Percentiles rank a stretch among this genome's conserved stretches.
phyloP scores from a whole-genome alignment of 192 early-diverging fungal genomes.

The Lobosporangium transversale region DNA sequence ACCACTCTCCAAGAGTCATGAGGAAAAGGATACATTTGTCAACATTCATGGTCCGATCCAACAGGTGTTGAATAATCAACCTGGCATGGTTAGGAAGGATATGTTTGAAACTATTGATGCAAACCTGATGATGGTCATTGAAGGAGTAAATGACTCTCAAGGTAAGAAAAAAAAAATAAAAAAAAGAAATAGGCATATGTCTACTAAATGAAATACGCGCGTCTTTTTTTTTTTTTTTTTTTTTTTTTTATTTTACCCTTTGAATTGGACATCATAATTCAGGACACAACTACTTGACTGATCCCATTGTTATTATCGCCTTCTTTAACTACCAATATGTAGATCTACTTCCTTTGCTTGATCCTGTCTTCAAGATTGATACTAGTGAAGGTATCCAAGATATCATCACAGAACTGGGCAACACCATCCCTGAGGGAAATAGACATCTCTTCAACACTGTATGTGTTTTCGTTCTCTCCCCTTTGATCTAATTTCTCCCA shows the following conservation, averaged over 20 bases:
- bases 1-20: neutral
- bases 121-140: slow-evolving; percentile 50
- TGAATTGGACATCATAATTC: neutral
- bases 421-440: slow-evolving; percentile 22
- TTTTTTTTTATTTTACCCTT: too few species aligned
- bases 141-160: slow-evolving; percentile 26
- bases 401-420: slow-evolving; percentile 37
- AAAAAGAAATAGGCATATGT: neutral
- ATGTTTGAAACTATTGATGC: slow-evolving; percentile 33
- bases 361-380: slow-evolving; percentile 34
- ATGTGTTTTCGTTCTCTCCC: slow-evolving; percentile 1
- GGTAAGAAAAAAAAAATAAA: slow-evolving; percentile 4
- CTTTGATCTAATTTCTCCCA: too few species aligned
- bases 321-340: neutral
- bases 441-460: slow-evolving; percentile 49
- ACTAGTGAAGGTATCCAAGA: slow-evolving; percentile 32
- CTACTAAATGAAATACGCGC: too few species aligned
- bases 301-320: too few species aligned
- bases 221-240: too few species aligned
- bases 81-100: slow-evolving; percentile 40
- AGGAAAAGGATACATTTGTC: slow-evolving; percentile 5
- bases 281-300: too few species aligned
- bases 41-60: slow-evolving; percentile 42
- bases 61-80: slow-evolving; percentile 34
- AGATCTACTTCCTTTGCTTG: slow-evolving; percentile 38